Percentiles rank a stretch among this genome's conserved stretches.
Conservation (phyloP, 805 yeast species). For the Ogataea methylovora region DNA sequence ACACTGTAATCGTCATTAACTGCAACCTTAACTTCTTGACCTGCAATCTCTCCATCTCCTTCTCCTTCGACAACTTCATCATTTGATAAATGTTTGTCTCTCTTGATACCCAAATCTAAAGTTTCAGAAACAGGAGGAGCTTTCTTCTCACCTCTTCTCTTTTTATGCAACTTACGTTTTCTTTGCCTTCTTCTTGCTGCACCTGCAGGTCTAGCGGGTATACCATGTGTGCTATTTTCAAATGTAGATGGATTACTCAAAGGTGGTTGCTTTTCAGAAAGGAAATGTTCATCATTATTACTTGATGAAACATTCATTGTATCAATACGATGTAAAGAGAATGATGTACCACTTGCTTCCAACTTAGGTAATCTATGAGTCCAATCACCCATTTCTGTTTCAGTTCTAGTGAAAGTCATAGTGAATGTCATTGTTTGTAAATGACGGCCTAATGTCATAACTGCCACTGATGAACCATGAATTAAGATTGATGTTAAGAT, state of each 20-base stretch:
- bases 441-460: constrained; percentile 67
- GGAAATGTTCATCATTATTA: too few relatives aligned
- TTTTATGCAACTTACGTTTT: constrained; percentile 16
- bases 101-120: constrained; percentile 15
- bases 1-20: too few relatives aligned
- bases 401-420: constrained; percentile 75
- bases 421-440: constrained; percentile 89
- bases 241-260: neutral
- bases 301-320: constrained; percentile 36
- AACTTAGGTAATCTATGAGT: constrained; percentile 76
- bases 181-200: constrained; percentile 52
- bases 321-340: constrained; percentile 78
- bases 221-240: constrained; percentile 12
- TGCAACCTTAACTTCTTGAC: neutral
- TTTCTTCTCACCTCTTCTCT: constrained; percentile 21
- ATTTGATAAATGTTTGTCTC: constrained; percentile 8
- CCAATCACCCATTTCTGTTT: constrained; percentile 58
- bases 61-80: constrained; percentile 4
- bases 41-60: neutral
- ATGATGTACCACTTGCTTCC: constrained; percentile 64
- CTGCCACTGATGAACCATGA: constrained; percentile 56
- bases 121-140: constrained; percentile 25
- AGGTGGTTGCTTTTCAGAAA: constrained; percentile 9
- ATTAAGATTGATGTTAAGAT: constrained; percentile 50
- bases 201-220: constrained; percentile 65